Evolutionary conservation across 306 rosid species (phyloP), one percentile per base, ranked within the genome.

Genomic region (Castanea crenata): DNA sequence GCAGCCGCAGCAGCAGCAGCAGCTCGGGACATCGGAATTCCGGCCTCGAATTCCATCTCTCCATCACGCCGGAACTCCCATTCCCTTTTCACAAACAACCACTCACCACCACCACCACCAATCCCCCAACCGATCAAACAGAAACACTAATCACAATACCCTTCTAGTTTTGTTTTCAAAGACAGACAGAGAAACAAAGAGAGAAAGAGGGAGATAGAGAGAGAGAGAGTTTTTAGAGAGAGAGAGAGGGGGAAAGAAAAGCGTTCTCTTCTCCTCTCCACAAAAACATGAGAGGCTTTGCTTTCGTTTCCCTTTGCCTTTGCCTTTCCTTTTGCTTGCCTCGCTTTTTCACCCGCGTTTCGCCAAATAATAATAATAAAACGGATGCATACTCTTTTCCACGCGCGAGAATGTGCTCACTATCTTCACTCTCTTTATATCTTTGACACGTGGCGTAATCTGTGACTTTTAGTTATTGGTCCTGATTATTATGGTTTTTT

Each of bases 261-360:
- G 92, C 88, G 88, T 74, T 85, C 91, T 80, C 89, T 87, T 83
- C 92, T 91, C 89, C 89, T 74, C 93, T 92, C 99, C 97, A 92
- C 97, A 94, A 81, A 85, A 89, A 87, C 83, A 49, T 49, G 83
- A 87, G 97, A 87, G 46, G 46, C 46, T 38, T 38, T 38, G 11
- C 46, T 38, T 38, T 38, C 46, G 46, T 38, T 38, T 38, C 44
- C 44, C 44, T 38, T 38, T 38, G 46, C 59, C 35, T 9, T 49
- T 49, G 14, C 54, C 54, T 49, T 35, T 35, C 41, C 41, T 34
- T 49, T 49, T 12, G 4, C 46, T 55, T 14, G n/a, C 32, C 11
- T 10, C 3, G 55, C 78, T 74, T 86, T 83, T 81, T 77, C 76
- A 74, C 83, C 86, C 87, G 84, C 85, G 85, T 70, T 86, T 83